Conservation (phyloP, 345 rosid species). For the Syzygium aqueum region DNA sequence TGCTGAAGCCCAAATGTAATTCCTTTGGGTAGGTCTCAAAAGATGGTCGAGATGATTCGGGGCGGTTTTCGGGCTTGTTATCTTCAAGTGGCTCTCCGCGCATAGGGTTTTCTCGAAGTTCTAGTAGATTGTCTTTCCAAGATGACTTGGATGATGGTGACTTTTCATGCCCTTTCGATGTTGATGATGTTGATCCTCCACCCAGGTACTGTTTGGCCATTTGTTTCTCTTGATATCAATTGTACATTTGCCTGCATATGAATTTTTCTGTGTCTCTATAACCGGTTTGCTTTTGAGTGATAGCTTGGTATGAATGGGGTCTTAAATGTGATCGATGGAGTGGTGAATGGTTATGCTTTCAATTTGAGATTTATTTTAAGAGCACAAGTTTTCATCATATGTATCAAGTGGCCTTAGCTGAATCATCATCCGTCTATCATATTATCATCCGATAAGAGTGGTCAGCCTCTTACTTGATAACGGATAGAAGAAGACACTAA, state of each 20-base stretch:
- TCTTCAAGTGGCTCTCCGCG: slow-evolving; percentile 85
- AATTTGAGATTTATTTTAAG: background rate
- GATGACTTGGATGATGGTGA: slow-evolving; percentile 76
- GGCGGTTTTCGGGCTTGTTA: slow-evolving; percentile 73
- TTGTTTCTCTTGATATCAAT: background rate
- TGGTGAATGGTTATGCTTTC: background rate
- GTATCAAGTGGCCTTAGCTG: background rate
- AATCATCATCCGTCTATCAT: background rate
- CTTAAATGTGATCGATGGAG: background rate
- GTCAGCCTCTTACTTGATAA: background rate
- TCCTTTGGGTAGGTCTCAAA: slow-evolving; percentile 35
- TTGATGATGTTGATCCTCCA: slow-evolving; percentile 71
- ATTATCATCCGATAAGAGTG: background rate
- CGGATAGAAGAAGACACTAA: background rate
- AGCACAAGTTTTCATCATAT: background rate
- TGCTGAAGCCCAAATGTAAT: background rate
- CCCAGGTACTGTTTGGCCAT: slow-evolving; percentile 32
- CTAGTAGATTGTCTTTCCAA: slow-evolving; percentile 77
- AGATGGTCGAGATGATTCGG: slow-evolving; percentile 77
- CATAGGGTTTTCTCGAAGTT: slow-evolving; percentile 70
- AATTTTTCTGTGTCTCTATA: background rate
- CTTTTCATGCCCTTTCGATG: slow-evolving; percentile 82
- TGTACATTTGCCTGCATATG: background rate
- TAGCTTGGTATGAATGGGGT: background rate
- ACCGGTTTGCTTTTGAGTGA: background rate